A percentile compares a stretch with the other conserved stretches of the same genome.
These are phyloP conservation scores for Diaporthe australafricana DNA, from an alignment of 2,329 filamentous ascomycete genomes.

Conservation along the genomic window DNA sequence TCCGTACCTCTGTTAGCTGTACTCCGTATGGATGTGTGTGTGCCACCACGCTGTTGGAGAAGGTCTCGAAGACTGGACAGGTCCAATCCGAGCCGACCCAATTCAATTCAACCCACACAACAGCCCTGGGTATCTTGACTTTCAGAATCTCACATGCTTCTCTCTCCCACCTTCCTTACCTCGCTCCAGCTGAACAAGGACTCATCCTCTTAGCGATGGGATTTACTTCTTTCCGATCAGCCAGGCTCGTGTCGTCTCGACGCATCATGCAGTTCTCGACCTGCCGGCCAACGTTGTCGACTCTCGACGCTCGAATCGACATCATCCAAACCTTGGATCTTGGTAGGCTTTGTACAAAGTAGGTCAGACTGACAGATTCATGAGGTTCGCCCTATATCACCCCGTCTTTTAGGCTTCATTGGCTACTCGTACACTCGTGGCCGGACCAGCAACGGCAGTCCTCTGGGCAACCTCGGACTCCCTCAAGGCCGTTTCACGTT, in stretches of 20 bases:
- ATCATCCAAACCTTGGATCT: background rate
- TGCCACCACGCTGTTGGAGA: too few species aligned
- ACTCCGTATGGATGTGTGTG: background rate
- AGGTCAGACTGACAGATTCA: background rate
- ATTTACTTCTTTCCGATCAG: background rate
- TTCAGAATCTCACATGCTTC: background rate
- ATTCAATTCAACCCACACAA: background rate
- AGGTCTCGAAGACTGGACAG: too few species aligned
- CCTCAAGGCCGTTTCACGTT: constrained; percentile 17
- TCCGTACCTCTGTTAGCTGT: background rate
- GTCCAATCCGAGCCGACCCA: too few species aligned
- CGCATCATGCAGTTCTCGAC: background rate
- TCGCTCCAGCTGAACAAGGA: background rate
- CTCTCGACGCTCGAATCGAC: background rate
- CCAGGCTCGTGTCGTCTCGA: background rate
- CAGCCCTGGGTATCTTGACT: background rate
- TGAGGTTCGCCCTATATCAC: background rate
- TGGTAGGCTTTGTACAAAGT: background rate
- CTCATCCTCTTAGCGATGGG: background rate
- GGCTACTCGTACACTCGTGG: constrained; percentile 5
- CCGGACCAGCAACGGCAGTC: background rate
- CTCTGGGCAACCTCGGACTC: background rate
- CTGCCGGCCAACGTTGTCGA: background rate
- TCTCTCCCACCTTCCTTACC: background rate
- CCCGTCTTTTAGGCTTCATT: constrained; percentile 1